Conservation (phyloP, 2,329 filamentous ascomycete species). For the Sordariomycetes sp. region DNA sequence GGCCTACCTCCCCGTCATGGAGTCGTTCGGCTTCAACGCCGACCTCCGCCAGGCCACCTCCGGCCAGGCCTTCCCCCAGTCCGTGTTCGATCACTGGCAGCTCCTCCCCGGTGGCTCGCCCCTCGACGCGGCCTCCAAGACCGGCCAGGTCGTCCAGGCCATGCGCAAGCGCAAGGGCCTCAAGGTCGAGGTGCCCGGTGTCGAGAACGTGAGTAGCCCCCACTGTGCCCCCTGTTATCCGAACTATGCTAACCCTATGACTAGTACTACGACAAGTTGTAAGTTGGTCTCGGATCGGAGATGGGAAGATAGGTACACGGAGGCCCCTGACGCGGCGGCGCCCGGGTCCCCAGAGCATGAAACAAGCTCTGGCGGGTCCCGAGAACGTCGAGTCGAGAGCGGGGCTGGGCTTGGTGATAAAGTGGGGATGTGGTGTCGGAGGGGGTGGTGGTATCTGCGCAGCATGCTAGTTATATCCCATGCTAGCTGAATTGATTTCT, state of each 20-base stretch:
- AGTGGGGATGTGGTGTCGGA: neutral
- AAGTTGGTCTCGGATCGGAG: constrained; percentile 24
- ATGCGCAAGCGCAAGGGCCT: constrained; percentile 99
- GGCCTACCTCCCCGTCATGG: constrained; percentile 90
- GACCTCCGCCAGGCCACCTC: constrained; percentile 88
- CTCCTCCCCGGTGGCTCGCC: constrained; percentile 86
- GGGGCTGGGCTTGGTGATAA: neutral
- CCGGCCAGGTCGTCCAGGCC: constrained; percentile 68
- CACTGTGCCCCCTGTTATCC: constrained; percentile 3
- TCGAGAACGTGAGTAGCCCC: constrained; percentile 69
- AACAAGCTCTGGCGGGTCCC: neutral
- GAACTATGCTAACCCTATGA: constrained; percentile 11
- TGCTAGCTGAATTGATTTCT: neutral
- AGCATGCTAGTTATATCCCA: neutral
- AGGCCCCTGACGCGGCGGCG: neutral
- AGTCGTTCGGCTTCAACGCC: constrained; percentile 98
- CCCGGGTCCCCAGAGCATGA: neutral
- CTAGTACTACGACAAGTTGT: constrained; percentile 99
- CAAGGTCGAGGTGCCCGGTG: constrained; percentile 86
- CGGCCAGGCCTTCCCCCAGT: constrained; percentile 98
- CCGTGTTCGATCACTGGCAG: constrained; percentile 98
- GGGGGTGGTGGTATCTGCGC: neutral
- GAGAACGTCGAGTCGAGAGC: neutral
- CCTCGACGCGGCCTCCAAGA: constrained; percentile 70
- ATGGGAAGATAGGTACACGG: neutral